phyloP scores from a whole-genome alignment of 2,329 filamentous ascomycete genomes.

The Apiospora malaysiana region DNA sequence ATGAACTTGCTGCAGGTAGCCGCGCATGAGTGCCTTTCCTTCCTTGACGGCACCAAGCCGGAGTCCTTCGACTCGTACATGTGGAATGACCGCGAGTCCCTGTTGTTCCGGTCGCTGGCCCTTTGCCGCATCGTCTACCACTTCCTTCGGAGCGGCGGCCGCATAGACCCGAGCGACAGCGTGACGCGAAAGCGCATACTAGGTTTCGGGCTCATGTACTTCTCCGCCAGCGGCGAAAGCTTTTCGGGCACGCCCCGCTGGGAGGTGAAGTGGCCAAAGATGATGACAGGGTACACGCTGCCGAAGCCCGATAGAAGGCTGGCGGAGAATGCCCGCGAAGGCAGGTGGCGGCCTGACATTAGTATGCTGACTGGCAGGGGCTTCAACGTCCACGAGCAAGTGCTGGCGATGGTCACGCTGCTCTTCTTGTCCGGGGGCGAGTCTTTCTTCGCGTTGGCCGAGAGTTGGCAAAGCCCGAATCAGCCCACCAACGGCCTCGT shows the following conservation, averaged over 20 bases:
- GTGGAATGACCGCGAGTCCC: accelerated
- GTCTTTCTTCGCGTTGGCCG: not conserved
- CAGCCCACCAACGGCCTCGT: too few species aligned
- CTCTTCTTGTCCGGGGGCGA: not conserved
- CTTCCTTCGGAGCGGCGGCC: not conserved
- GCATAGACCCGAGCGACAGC: not conserved
- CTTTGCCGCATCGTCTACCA: not conserved
- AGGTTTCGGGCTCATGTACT: not conserved
- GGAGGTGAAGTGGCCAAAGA: not conserved
- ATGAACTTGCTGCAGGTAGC: not conserved
- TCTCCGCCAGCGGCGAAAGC: not conserved
- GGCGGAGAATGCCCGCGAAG: not conserved
- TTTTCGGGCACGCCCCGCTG: not conserved
- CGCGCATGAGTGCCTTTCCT: not conserved
- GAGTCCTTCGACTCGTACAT: accelerated
- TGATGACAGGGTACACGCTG: not conserved
- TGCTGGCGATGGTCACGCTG: not conserved
- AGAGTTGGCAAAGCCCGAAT: not conserved
- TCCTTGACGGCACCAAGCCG: not conserved
- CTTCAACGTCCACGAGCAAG: not conserved
- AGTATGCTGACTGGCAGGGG: not conserved
- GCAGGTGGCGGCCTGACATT: not conserved
- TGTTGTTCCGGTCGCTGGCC: not conserved
- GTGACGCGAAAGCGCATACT: not conserved
- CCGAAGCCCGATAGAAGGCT: not conserved